These are phyloP conservation scores for Neocallimastix lanati DNA, from an alignment of 192 early-diverging fungal species.

Conservation along the genomic window DNA sequence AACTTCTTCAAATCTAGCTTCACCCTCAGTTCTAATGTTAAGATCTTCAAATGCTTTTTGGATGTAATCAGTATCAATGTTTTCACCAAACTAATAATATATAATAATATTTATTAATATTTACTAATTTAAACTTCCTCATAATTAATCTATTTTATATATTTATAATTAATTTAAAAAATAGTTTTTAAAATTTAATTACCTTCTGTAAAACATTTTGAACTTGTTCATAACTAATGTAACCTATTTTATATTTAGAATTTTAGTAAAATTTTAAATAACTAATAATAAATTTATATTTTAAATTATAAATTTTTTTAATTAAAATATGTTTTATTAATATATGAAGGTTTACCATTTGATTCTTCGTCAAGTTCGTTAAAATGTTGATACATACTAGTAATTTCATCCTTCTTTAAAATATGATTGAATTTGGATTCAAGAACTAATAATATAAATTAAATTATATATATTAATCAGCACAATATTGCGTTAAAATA, in stretches of 20 bases:
- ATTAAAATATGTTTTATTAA: no score
- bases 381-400: background rate
- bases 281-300: no score
- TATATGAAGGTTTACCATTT: no score
- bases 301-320: no score
- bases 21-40: background rate
- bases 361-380: background rate
- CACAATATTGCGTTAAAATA: background rate
- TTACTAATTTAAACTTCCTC: no score
- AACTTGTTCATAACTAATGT: background rate
- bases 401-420: background rate
- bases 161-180: no score
- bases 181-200: background rate
- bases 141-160: no score
- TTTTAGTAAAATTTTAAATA: no score
- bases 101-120: no score
- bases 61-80: background rate
- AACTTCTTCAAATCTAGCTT: background rate
- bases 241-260: background rate
- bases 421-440: background rate
- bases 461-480: background rate
- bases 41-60: background rate
- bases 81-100: background rate
- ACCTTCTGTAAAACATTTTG: background rate
- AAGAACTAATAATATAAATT: background rate